These are phyloP conservation scores for Monsonia emarginata DNA, from an alignment of 441 rosid species.

Conservation along the genomic window DNA sequence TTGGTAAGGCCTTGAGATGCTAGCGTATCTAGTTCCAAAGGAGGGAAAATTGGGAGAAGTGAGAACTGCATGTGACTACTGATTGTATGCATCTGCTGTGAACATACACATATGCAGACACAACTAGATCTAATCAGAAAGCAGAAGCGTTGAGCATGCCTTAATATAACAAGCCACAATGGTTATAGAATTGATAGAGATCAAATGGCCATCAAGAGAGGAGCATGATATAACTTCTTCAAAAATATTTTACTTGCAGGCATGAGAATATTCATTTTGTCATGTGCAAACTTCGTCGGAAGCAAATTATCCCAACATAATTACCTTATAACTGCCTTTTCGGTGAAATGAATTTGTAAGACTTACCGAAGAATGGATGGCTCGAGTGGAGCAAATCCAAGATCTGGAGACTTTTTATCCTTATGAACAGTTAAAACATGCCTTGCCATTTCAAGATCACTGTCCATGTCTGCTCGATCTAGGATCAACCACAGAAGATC, in stretches of 20 bases:
- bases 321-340: neutral
- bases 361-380: constrained; percentile 77
- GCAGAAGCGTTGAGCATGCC: neutral
- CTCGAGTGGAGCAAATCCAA: constrained; percentile 84
- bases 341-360: constrained; percentile 9
- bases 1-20: neutral
- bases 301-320: neutral
- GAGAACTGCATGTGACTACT: neutral
- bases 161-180: neutral
- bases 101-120: no score
- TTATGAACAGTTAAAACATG: constrained; percentile 92
- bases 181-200: no score
- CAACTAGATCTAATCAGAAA: no score
- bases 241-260: neutral
- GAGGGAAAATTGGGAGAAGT: neutral
- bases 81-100: neutral
- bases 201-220: no score
- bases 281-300: neutral
- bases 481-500: constrained; percentile 96
- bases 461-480: constrained; percentile 96
- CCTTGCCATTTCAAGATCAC: constrained; percentile 93
- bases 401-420: constrained; percentile 81
- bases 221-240: neutral
- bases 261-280: neutral
- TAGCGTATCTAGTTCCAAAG: neutral